Percentiles rank a stretch among this genome's conserved stretches.
phyloP scores from a whole-genome alignment of 805 yeast genomes.

The Saccharomycopsis oosterbeekiorum region DNA sequence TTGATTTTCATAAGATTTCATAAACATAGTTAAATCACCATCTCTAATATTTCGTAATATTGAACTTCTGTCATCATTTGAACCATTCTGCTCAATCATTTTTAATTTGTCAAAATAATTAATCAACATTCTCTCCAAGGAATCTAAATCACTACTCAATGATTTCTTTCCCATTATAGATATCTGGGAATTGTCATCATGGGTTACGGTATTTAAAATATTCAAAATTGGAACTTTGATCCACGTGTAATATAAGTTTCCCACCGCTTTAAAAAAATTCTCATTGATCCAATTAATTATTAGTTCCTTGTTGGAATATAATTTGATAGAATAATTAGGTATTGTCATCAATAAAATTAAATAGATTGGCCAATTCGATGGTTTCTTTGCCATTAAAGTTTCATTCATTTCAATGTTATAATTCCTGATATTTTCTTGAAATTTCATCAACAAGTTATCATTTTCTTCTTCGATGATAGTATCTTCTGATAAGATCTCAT shows the following conservation, averaged over 20 bases:
- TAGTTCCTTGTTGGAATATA: neutral
- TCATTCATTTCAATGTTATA: neutral
- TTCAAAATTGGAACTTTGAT: slow-evolving; percentile 63
- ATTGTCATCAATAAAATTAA: neutral
- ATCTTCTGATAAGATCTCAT: neutral
- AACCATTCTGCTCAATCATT: slow-evolving; percentile 25
- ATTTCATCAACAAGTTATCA: neutral
- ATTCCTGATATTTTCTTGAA: neutral
- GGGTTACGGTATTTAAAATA: slow-evolving; percentile 71
- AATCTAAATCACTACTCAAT: slow-evolving; percentile 63
- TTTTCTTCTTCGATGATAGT: neutral
- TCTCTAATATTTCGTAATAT: slow-evolving; percentile 32
- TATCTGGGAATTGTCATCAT: slow-evolving; percentile 64
- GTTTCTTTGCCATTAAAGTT: neutral
- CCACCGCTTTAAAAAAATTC: slow-evolving; percentile 52
- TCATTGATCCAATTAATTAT: slow-evolving; percentile 47
- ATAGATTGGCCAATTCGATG: neutral
- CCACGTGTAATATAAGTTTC: slow-evolving; percentile 76
- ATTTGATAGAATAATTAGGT: neutral
- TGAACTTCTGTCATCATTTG: slow-evolving; percentile 14
- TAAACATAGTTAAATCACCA: slow-evolving; percentile 73
- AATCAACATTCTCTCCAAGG: slow-evolving; percentile 80
- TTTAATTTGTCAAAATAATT: slow-evolving; percentile 39
- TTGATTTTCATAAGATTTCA: slow-evolving; percentile 73
- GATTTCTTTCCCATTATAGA: slow-evolving; percentile 76